Conservation (phyloP, 2,329 filamentous ascomycete species). For the Ascochyta viciae-villosae region DNA sequence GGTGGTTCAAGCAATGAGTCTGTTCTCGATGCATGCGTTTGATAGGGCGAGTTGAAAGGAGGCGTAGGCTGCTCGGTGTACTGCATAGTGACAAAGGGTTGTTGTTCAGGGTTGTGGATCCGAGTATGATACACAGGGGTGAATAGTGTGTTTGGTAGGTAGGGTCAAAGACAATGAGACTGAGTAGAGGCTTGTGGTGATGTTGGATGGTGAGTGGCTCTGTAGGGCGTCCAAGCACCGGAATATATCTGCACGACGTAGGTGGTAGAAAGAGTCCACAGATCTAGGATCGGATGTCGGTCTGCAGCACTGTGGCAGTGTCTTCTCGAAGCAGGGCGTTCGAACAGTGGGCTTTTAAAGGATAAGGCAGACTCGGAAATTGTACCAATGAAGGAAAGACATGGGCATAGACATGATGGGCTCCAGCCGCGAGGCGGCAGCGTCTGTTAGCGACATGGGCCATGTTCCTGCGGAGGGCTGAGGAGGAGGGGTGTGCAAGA, state of each 20-base stretch:
- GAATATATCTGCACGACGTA: slow-evolving; percentile 41
- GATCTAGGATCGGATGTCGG: slow-evolving; percentile 29
- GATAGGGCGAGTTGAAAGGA: slow-evolving; percentile 47
- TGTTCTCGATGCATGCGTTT: slow-evolving; percentile 38
- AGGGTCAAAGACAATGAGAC: slow-evolving; percentile 12
- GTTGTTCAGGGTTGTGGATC: slow-evolving; percentile 13
- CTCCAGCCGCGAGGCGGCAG: slow-evolving; percentile 46
- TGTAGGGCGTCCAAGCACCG: slow-evolving; percentile 35
- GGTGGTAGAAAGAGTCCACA: slow-evolving; percentile 30
- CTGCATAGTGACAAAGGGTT: slow-evolving; percentile 29
- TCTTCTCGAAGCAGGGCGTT: slow-evolving; percentile 35
- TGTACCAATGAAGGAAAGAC: slow-evolving; percentile 36
- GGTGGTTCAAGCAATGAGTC: slow-evolving; percentile 38
- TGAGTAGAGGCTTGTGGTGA: slow-evolving; percentile 14
- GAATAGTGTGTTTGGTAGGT: slow-evolving; percentile 4
- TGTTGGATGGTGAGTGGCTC: slow-evolving; percentile 24
- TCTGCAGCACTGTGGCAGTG: slow-evolving; percentile 46
- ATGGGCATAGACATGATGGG: slow-evolving; percentile 27
- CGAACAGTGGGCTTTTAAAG: slow-evolving; percentile 40
- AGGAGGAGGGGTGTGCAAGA: slow-evolving; percentile 25
- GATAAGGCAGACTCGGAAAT: slow-evolving; percentile 49
- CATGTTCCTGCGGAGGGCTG: slow-evolving; percentile 39
- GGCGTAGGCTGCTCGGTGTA: slow-evolving; percentile 43
- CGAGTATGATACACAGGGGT: slow-evolving; percentile 15
- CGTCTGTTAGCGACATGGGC: slow-evolving; percentile 45